Conservation (phyloP, 768 basidiomycete genomes). For the Rhodotorula diobovata region DNA sequence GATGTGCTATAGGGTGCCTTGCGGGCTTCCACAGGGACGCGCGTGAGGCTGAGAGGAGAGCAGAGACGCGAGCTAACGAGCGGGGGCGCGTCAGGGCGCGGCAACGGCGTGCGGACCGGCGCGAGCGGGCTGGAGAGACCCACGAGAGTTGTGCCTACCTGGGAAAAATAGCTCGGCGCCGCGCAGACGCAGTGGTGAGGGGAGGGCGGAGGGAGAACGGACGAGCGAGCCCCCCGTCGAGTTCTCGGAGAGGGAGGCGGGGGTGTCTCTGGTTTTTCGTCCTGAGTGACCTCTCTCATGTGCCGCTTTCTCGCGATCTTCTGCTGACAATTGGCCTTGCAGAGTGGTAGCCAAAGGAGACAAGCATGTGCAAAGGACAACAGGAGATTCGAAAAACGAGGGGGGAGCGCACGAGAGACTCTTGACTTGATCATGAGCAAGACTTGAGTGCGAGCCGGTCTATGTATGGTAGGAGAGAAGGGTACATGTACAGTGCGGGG, state of each 20-base stretch:
- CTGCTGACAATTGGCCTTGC: too few species aligned
- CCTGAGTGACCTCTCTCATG: too few species aligned
- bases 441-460: background rate
- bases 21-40: background rate
- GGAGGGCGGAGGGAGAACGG: background rate
- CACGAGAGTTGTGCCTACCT: background rate
- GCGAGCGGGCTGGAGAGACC: background rate
- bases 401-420: too few species aligned
- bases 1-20: fast-evolving
- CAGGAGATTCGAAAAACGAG: too few species aligned
- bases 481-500: background rate
- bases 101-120: background rate
- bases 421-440: too few species aligned
- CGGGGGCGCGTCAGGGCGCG: too few species aligned
- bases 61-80: background rate
- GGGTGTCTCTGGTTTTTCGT: too few species aligned
- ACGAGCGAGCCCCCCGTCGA: too few species aligned
- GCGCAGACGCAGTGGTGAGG: background rate
- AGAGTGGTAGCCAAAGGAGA: too few species aligned
- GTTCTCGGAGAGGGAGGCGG: too few species aligned
- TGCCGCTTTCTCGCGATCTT: too few species aligned
- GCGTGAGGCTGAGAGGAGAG: background rate
- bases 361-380: too few species aligned
- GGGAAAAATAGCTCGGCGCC: background rate
- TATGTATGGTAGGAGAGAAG: background rate